Percentiles rank a stretch among this genome's conserved stretches.
These are phyloP conservation scores for Clarireedia monteithiana DNA, from an alignment of 2,329 filamentous ascomycete genomes.

Conservation along the genomic window DNA sequence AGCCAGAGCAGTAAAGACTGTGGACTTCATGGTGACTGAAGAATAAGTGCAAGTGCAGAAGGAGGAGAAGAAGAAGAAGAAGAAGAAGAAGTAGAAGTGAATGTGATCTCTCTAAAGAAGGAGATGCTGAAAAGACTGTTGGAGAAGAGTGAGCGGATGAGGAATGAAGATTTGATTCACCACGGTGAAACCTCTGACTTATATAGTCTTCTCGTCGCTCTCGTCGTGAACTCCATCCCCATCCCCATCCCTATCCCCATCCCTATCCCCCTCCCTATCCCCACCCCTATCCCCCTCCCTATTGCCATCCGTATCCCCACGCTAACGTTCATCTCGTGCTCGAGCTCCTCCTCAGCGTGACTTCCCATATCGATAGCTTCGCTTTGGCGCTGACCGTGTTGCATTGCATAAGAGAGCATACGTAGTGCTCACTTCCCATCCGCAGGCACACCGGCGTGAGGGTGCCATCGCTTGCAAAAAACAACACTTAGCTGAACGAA, in stretches of 20 bases:
- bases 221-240: not conserved
- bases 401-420: not conserved
- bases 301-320: not conserved
- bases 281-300: not conserved
- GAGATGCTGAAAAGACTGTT: not conserved
- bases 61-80: too few species aligned
- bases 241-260: not conserved
- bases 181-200: not conserved
- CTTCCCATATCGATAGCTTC: not conserved
- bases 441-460: not conserved
- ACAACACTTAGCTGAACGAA: not conserved
- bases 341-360: not conserved
- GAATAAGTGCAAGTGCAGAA: not conserved
- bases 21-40: conserved; percentile 21
- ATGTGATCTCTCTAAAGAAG: not conserved
- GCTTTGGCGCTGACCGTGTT: not conserved
- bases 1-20: conserved; percentile 18
- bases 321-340: not conserved
- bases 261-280: not conserved
- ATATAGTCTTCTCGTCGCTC: not conserved
- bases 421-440: not conserved
- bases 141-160: not conserved
- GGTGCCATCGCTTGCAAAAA: not conserved
- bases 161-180: not conserved
- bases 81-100: not conserved